Evolutionary conservation across 345 rosid species (phyloP).

Genomic region (Brassica juncea): DNA sequence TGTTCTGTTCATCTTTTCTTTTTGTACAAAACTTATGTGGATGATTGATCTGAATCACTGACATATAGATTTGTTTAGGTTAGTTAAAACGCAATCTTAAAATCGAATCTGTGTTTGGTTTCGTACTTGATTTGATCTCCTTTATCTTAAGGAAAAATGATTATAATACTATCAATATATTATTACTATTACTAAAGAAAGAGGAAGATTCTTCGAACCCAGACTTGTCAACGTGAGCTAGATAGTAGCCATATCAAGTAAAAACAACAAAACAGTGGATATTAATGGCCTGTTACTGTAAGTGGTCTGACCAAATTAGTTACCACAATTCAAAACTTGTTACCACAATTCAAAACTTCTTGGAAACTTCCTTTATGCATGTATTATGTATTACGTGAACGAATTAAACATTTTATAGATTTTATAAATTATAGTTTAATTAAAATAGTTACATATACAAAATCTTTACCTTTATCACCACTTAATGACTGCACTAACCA

Average conservation of each 20-base stretch:
- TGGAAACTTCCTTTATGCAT: background rate
- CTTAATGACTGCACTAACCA: background rate
- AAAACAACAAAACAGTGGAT: slow-evolving; percentile 23
- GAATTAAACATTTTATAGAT: background rate
- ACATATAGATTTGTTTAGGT: slow-evolving; percentile 20
- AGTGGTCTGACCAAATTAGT: slow-evolving; percentile 27
- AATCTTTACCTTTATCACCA: background rate
- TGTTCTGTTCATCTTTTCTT: background rate
- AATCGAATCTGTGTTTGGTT: slow-evolving; percentile 13
- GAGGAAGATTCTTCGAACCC: slow-evolving; percentile 7
- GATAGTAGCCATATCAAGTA: slow-evolving; percentile 30
- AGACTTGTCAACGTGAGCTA: slow-evolving; percentile 29
- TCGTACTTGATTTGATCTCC: slow-evolving; percentile 26
- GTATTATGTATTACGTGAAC: slow-evolving; percentile 19
- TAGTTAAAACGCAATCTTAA: slow-evolving; percentile 17
- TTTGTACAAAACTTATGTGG: background rate
- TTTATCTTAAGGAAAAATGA: background rate
- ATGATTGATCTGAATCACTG: slow-evolving; percentile 35
- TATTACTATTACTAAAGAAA: background rate
- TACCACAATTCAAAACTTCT: slow-evolving; percentile 16
- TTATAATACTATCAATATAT: background rate
- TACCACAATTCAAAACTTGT: slow-evolving; percentile 20
- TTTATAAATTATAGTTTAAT: too few relatives aligned
- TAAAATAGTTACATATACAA: background rate
- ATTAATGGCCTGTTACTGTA: slow-evolving; percentile 18